These are phyloP conservation scores for Tolypocladium inflatum DNA, from an alignment of 2,329 filamentous ascomycete genomes.

Conservation along the genomic window DNA sequence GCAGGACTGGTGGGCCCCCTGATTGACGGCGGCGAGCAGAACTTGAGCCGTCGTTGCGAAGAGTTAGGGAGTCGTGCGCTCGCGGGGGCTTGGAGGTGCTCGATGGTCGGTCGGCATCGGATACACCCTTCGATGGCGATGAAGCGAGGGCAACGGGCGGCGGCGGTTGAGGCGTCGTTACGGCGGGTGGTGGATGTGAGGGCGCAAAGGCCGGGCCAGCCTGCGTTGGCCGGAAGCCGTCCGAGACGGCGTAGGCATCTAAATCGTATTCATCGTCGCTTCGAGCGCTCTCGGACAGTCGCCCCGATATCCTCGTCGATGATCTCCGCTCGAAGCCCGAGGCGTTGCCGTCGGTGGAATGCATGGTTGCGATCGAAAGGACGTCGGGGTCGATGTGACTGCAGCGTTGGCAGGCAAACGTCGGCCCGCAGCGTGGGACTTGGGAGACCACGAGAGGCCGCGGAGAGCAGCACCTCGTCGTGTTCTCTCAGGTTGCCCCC, in stretches of 20 bases:
- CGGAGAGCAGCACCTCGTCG: background rate
- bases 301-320: slow-evolving; percentile 32
- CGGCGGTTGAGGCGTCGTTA: slow-evolving; percentile 9
- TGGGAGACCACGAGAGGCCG: background rate
- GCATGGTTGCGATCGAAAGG: slow-evolving; percentile 25
- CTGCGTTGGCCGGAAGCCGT: slow-evolving; percentile 22
- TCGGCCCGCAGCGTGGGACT: background rate
- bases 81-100: slow-evolving; percentile 47
- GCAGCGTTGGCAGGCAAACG: background rate
- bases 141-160: slow-evolving; percentile 8
- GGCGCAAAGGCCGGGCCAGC: slow-evolving; percentile 8
- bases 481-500: background rate
- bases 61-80: slow-evolving; percentile 38
- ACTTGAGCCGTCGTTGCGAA: slow-evolving; percentile 41
- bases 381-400: background rate
- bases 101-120: slow-evolving; percentile 32
- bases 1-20: background rate
- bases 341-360: slow-evolving; percentile 26
- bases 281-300: slow-evolving; percentile 21
- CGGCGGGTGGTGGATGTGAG: slow-evolving; percentile 11
- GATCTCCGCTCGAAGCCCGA: slow-evolving; percentile 30
- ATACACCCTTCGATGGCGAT: slow-evolving; percentile 12
- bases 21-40: slow-evolving; percentile 3
- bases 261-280: slow-evolving; percentile 37
- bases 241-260: slow-evolving; percentile 40